A percentile compares a stretch with the other conserved stretches of the same genome.
These are phyloP conservation scores for Logfia minima DNA, from an alignment of 129 eudicot genomes.

Conservation along the genomic window DNA sequence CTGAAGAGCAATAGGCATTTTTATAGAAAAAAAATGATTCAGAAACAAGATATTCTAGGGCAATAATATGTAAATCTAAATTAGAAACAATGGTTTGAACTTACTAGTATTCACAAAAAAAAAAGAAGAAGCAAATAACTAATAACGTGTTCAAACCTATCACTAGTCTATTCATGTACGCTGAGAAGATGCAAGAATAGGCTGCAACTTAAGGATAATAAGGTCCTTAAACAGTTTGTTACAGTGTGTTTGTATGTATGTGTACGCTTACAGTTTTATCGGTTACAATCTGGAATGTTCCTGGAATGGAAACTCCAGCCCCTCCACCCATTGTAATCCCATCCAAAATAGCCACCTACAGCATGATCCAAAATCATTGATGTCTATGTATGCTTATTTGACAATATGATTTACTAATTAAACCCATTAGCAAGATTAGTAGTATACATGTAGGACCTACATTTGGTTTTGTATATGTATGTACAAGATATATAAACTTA, in stretches of 20 bases:
- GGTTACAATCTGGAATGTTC: constrained; percentile 71
- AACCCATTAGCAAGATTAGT: background rate
- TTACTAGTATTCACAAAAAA: too few relatives aligned
- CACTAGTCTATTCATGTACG: too few relatives aligned
- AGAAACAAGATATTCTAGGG: background rate
- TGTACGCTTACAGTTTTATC: constrained; percentile 60
- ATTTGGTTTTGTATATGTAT: constrained; percentile 74
- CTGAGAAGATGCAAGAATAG: background rate
- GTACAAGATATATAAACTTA: constrained; percentile 53
- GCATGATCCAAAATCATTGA: background rate
- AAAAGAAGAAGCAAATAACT: too few relatives aligned
- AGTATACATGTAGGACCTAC: constrained; percentile 45
- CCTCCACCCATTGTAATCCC: constrained; percentile 95
- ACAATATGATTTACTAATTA: too few relatives aligned
- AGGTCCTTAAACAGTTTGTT: background rate
- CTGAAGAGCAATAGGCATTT: constrained; percentile 29
- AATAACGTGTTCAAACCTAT: too few relatives aligned
- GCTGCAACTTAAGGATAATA: background rate
- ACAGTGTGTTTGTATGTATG: background rate
- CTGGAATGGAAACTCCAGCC: constrained; percentile 67
- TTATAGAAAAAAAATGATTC: background rate
- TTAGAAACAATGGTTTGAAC: too few relatives aligned
- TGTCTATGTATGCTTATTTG: too few relatives aligned
- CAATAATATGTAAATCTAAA: background rate
- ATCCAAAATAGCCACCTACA: constrained; percentile 79